Percentiles rank a stretch among this genome's conserved stretches.
These are phyloP conservation scores for Fusarium sp. DNA, from an alignment of 2,329 filamentous ascomycete species.

Conservation along the genomic window DNA sequence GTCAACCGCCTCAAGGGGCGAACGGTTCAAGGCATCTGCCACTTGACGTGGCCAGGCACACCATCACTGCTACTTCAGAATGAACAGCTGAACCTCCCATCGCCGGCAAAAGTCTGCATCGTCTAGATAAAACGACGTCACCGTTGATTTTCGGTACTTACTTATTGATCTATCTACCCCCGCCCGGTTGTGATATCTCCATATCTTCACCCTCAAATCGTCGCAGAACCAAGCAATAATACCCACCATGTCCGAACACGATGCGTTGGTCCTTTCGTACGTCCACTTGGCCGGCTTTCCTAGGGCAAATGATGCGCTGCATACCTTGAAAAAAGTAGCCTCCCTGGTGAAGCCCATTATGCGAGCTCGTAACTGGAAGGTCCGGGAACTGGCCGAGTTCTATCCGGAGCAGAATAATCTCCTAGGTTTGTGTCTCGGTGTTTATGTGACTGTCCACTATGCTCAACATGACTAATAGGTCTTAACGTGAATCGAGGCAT, in stretches of 20 bases:
- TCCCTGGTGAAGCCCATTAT: slow-evolving; percentile 96
- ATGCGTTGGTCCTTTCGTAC: slow-evolving; percentile 64
- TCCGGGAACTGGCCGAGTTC: slow-evolving; percentile 87
- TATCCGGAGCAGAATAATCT: slow-evolving; percentile 82
- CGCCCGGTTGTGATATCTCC: slow-evolving; percentile 16
- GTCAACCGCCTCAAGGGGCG: slow-evolving; percentile 30
- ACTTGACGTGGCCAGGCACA: slow-evolving; percentile 42
- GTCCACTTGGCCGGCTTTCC: slow-evolving; percentile 65
- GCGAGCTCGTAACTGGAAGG: slow-evolving; percentile 86
- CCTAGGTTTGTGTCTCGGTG: slow-evolving; percentile 67
- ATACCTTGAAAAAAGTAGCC: slow-evolving; percentile 83
- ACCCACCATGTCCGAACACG: slow-evolving; percentile 48
- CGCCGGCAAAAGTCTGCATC: neutral
- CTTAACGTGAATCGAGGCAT: slow-evolving; percentile 84
- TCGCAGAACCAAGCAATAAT: slow-evolving; percentile 1
- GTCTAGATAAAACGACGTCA: slow-evolving; percentile 15
- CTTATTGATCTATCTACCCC: slow-evolving; percentile 8
- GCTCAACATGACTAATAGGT: slow-evolving; percentile 59
- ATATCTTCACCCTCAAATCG: slow-evolving; percentile 12
- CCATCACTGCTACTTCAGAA: slow-evolving; percentile 2
- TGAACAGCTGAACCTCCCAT: neutral
- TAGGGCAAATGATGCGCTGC: slow-evolving; percentile 66
- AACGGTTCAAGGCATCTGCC: slow-evolving; percentile 42
- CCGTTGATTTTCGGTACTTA: slow-evolving; percentile 6
- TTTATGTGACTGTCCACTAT: neutral